Conservation (phyloP, 2,329 filamentous ascomycete species). For the Aspergillus sp. region DNA sequence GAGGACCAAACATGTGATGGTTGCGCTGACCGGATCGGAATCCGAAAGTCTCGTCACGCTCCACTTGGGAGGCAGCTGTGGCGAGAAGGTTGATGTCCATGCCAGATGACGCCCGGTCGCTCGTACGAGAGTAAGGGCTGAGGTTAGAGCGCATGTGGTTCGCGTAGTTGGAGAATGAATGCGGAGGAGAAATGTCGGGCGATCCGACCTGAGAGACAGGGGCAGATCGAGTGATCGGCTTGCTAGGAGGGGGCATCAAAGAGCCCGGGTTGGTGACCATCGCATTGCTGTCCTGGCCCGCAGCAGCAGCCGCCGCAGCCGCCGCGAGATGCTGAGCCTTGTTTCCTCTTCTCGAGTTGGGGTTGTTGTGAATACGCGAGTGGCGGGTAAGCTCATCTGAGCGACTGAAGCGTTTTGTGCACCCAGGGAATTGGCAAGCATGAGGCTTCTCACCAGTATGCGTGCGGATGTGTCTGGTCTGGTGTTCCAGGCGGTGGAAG, state of each 20-base stretch:
- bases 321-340: conserved; percentile 72
- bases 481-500: conserved; percentile 96
- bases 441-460: conserved; percentile 99
- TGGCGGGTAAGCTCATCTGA: conserved; percentile 96
- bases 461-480: conserved; percentile 88
- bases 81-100: conserved; percentile 72
- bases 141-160: conserved; percentile 62
- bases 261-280: conserved; percentile 52
- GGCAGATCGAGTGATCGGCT: conserved; percentile 84
- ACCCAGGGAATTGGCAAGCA: conserved; percentile 91
- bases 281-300: conserved; percentile 54
- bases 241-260: conserved; percentile 80
- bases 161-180: conserved; percentile 73
- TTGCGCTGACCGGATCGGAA: conserved; percentile 50
- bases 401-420: conserved; percentile 94
- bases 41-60: conserved; percentile 60
- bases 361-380: conserved; percentile 98
- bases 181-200: conserved; percentile 94
- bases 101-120: conserved; percentile 53
- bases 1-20: conserved; percentile 53
- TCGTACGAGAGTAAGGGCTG: conserved; percentile 57
- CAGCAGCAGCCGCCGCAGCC: conserved; percentile 57
- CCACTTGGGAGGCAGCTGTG: conserved; percentile 69
- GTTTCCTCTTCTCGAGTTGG: conserved; percentile 91
- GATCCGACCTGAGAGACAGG: conserved; percentile 84